These are phyloP conservation scores for Heterotrichella gracilis DNA, from an alignment of 352 stramenopile species.

Conservation along the genomic window DNA sequence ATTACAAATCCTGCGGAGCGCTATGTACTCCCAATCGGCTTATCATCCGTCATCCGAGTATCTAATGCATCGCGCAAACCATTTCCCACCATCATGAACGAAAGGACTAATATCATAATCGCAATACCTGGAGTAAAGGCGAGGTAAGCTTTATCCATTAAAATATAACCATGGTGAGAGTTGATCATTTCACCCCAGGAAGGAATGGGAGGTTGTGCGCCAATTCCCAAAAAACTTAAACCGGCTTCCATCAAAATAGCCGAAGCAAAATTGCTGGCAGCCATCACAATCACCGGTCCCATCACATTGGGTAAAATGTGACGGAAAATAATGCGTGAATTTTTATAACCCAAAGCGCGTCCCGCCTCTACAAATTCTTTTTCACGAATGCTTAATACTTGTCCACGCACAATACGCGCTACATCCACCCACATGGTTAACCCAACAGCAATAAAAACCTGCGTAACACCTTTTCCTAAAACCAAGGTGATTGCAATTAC, in stretches of 20 bases:
- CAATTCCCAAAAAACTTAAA: not conserved
- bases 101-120: not conserved
- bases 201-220: not conserved
- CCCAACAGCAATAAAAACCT: not conserved
- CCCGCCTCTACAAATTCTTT: not conserved
- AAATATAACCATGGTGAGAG: not conserved
- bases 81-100: not conserved
- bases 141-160: conserved; percentile 6
- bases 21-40: not conserved
- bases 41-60: not conserved
- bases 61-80: not conserved
- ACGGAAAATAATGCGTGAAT: not conserved
- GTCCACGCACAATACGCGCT: not conserved
- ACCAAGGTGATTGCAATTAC: not conserved
- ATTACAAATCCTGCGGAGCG: no score
- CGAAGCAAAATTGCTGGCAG: not conserved
- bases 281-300: not conserved
- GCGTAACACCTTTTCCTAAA: not conserved
- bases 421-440: not conserved
- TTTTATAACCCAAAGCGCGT: not conserved
- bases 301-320: conserved; percentile 6
- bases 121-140: not conserved
- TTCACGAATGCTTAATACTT: not conserved
- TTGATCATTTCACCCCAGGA: not conserved
- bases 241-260: not conserved